Conservation (phyloP, 177 flowering plant species). For the Telopea speciosissima region DNA sequence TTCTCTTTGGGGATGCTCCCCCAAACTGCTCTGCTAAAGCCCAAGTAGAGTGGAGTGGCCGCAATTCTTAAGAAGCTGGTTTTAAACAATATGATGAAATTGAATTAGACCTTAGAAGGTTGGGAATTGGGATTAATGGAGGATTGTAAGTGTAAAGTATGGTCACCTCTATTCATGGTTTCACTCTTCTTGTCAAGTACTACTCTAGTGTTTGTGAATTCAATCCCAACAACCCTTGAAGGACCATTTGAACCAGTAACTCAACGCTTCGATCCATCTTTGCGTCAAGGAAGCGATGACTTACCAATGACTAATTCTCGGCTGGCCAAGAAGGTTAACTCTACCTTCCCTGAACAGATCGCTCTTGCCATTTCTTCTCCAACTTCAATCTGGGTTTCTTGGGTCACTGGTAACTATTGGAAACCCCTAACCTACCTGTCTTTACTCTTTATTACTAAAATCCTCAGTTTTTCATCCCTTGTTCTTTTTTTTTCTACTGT, state of each 20-base stretch:
- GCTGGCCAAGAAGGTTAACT: constrained; percentile 49
- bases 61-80: no score
- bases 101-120: neutral
- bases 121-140: neutral
- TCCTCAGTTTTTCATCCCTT: no score
- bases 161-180: neutral
- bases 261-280: constrained; percentile 50
- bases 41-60: no score
- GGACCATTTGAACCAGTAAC: constrained; percentile 84
- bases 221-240: constrained; percentile 69
- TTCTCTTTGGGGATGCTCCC: no score
- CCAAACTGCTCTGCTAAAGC: no score
- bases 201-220: constrained; percentile 1
- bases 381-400: constrained; percentile 84
- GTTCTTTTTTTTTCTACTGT: neutral
- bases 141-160: neutral
- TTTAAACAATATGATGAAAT: no score
- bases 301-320: constrained; percentile 70
- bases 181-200: neutral
- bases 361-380: constrained; percentile 73
- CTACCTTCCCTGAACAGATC: constrained; percentile 75
- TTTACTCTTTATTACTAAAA: no score
- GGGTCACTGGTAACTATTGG: constrained; percentile 86
- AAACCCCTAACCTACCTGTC: no score
- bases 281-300: constrained; percentile 75